A percentile compares a stretch with the other conserved stretches of the same genome.
Conservation (phyloP, 2,329 filamentous ascomycete genomes). For the Cryoendolithus antarcticus region DNA sequence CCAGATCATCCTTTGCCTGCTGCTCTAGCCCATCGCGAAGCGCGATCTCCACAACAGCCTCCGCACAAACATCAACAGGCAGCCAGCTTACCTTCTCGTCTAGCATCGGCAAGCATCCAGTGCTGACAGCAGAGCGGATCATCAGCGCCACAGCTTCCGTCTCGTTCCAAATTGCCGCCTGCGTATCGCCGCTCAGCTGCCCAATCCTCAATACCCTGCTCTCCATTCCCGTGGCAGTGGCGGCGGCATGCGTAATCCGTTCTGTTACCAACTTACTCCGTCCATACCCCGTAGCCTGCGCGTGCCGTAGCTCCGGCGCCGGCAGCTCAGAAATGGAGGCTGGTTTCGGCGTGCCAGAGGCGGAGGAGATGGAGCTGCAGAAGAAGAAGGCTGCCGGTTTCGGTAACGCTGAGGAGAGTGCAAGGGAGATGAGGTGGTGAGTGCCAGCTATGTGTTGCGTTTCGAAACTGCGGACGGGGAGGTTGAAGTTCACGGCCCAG, state of each 20-base stretch:
- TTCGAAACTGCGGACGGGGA: slow-evolving; percentile 39
- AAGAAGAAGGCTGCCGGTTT: slow-evolving; percentile 35
- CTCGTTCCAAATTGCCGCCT: slow-evolving; percentile 36
- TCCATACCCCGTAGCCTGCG: slow-evolving; percentile 14
- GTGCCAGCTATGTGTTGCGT: slow-evolving; percentile 33
- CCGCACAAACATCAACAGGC: slow-evolving; percentile 20
- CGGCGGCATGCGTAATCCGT: slow-evolving; percentile 6
- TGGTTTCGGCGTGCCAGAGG: slow-evolving; percentile 16
- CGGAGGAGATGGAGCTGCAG: slow-evolving; percentile 38
- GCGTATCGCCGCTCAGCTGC: slow-evolving; percentile 38
- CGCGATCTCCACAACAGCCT: slow-evolving; percentile 8
- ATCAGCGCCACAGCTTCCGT: slow-evolving; percentile 40
- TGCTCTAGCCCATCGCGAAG: slow-evolving; percentile 1
- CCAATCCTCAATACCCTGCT: slow-evolving; percentile 20
- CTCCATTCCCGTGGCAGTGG: slow-evolving; percentile 9
- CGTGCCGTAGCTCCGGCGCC: slow-evolving; percentile 8
- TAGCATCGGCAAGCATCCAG: slow-evolving; percentile 34
- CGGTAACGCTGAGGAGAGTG: slow-evolving; percentile 20
- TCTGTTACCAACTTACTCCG: slow-evolving; percentile 14
- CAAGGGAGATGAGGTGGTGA: slow-evolving; percentile 31
- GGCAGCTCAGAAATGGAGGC: slow-evolving; percentile 7
- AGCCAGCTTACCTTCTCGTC: slow-evolving; percentile 25
- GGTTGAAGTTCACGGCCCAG: slow-evolving; percentile 46
- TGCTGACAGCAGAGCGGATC: slow-evolving; percentile 29
- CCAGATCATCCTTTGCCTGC: slow-evolving; percentile 8